A percentile compares a stretch with the other conserved stretches of the same genome.
Conservation (phyloP, 2,329 filamentous ascomycete species). For the Diaporthe caulivora region DNA sequence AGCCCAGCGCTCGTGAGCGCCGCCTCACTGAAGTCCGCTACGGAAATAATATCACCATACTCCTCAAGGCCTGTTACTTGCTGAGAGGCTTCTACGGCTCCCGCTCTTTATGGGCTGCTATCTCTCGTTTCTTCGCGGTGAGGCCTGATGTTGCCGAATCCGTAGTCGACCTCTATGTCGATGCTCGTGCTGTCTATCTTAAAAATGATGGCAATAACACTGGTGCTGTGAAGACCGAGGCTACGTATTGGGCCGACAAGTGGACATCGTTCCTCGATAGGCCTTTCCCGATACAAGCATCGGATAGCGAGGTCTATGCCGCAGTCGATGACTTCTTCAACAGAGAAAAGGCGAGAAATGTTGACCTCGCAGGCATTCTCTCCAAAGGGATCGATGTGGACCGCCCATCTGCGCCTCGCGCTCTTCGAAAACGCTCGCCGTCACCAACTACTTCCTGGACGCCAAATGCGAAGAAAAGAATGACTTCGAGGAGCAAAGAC, state of each 20-base stretch:
- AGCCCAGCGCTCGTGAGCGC: neutral
- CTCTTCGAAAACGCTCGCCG: slow-evolving; percentile 29
- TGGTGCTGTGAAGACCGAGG: neutral
- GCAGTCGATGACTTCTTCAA: neutral
- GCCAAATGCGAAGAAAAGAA: slow-evolving; percentile 20
- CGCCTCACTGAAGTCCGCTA: slow-evolving; percentile 18
- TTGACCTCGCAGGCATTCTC: slow-evolving; percentile 12
- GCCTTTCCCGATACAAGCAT: no score
- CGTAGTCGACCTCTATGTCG: neutral
- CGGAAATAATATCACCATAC: slow-evolving; percentile 37
- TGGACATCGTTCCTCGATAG: neutral
- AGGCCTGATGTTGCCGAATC: neutral
- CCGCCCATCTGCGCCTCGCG: neutral
- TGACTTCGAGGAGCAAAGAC: neutral
- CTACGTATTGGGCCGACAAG: slow-evolving; percentile 19
- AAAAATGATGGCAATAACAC: neutral
- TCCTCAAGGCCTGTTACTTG: slow-evolving; percentile 21
- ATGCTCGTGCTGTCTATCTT: neutral
- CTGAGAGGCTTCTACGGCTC: neutral
- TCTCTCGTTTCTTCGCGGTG: neutral
- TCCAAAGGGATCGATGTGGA: neutral
- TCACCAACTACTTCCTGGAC: neutral
- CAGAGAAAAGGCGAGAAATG: neutral
- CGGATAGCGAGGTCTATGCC: neutral
- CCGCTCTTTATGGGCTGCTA: neutral